Percentiles rank a stretch among this genome's conserved stretches.
Evolutionary conservation across 2,329 filamentous ascomycete species (phyloP).

Genomic region (Xylariaceae sp.): DNA sequence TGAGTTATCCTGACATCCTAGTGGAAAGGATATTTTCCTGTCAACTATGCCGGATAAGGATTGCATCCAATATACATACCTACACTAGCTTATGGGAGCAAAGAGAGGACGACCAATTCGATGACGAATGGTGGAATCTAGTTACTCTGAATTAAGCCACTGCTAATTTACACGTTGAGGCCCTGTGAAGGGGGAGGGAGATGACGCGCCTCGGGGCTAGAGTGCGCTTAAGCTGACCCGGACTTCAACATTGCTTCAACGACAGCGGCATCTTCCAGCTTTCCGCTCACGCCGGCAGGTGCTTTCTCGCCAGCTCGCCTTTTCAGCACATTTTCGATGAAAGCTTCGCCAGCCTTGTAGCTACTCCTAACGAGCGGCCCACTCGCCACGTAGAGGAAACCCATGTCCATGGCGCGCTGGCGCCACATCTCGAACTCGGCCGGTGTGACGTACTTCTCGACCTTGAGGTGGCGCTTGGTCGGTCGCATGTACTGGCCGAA

Average conservation of each 20-base stretch:
- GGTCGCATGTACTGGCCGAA: slow-evolving; percentile 99
- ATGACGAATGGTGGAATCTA: too few relatives aligned
- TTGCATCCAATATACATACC: not conserved
- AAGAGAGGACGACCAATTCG: too few relatives aligned
- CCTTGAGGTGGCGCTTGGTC: slow-evolving; percentile 96
- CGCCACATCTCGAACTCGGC: slow-evolving; percentile 92
- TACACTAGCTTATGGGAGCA: too few relatives aligned
- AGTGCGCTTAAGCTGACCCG: slow-evolving; percentile 7
- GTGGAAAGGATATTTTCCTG: slow-evolving; percentile 34
- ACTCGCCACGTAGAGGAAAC: slow-evolving; percentile 95
- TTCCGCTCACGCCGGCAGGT: slow-evolving; percentile 19
- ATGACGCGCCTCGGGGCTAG: not conserved
- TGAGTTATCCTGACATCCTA: slow-evolving; percentile 23
- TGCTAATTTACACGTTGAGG: slow-evolving; percentile 30
- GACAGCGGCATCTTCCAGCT: slow-evolving; percentile 33
- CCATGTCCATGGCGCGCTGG: slow-evolving; percentile 87
- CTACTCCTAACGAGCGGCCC: slow-evolving; percentile 92
- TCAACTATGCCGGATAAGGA: slow-evolving; percentile 12
- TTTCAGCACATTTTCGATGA: slow-evolving; percentile 97
- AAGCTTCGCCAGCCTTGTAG: slow-evolving; percentile 97
- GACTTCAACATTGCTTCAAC: slow-evolving; percentile 34
- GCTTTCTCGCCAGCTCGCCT: slow-evolving; percentile 68
- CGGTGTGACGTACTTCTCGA: slow-evolving; percentile 93
- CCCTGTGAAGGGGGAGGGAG: not conserved
- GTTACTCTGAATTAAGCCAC: too few relatives aligned